Evolutionary conservation across 2,329 filamentous ascomycete genomes (phyloP).

Genomic region (Decorospora gaudefroyi): DNA sequence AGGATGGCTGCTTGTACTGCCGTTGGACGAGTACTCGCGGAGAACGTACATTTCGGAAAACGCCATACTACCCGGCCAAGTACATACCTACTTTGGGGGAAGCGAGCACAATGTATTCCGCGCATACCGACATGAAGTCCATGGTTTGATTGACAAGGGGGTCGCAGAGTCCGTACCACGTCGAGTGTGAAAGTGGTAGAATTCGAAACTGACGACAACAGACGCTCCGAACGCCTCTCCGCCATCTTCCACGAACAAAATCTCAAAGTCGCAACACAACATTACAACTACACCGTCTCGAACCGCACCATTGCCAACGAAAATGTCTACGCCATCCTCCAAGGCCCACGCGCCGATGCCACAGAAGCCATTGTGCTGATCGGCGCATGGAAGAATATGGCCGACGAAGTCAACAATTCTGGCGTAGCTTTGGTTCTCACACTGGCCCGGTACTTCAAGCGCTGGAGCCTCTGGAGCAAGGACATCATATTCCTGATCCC

Average conservation of each 20-base stretch:
- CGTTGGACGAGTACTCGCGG: conserved; percentile 87
- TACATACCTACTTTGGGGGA: conserved; percentile 96
- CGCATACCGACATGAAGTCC: conserved; percentile 84
- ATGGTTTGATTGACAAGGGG: conserved; percentile 58
- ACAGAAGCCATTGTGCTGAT: conserved; percentile 96
- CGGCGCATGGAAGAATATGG: conserved; percentile 83
- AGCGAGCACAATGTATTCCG: conserved; percentile 95
- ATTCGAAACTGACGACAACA: conserved; percentile 46
- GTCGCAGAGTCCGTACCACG: conserved; percentile 43
- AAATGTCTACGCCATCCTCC: conserved; percentile 91
- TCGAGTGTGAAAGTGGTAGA: background rate
- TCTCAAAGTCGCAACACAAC: conserved; percentile 84
- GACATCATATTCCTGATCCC: conserved; percentile 93
- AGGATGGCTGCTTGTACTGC: conserved; percentile 86
- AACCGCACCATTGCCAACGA: conserved; percentile 76
- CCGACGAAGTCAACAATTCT: conserved; percentile 78
- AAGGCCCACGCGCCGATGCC: conserved; percentile 91
- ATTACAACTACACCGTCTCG: conserved; percentile 81
- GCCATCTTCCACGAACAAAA: conserved; percentile 77
- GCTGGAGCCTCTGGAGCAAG: conserved; percentile 98
- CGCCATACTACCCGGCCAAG: conserved; percentile 90
- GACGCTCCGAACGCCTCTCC: conserved; percentile 69
- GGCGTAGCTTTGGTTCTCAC: conserved; percentile 86
- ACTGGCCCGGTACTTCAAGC: conserved; percentile 90
- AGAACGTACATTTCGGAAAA: conserved; percentile 97